Conservation (phyloP, 441 rosid genomes). For the Euphorbia schlechtendalii region DNA sequence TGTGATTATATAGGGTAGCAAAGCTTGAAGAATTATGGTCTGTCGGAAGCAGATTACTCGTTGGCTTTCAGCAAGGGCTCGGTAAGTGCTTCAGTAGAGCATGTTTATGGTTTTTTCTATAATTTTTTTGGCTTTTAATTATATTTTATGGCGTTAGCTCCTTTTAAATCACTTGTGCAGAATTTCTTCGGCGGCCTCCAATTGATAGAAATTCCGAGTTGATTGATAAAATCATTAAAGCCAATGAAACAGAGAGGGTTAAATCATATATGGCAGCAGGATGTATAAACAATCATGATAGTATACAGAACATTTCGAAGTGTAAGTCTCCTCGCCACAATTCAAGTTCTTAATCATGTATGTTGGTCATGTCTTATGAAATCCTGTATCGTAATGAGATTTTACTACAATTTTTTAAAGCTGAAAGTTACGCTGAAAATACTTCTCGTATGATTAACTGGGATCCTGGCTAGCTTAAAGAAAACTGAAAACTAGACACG, state of each 20-base stretch:
- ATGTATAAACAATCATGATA: conserved; percentile 40
- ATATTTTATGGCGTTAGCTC: background rate
- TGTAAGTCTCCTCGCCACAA: conserved; percentile 37
- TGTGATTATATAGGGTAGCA: conserved; percentile 37
- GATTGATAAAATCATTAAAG: conserved; percentile 42
- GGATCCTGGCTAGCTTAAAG: too few relatives aligned
- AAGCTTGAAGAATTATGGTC: conserved; percentile 57
- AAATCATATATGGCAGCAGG: conserved; percentile 58
- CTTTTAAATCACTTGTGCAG: conserved; percentile 26
- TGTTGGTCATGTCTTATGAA: too few relatives aligned
- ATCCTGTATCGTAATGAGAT: too few relatives aligned
- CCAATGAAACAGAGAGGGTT: conserved; percentile 57
- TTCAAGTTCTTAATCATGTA: background rate
- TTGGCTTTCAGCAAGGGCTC: conserved; percentile 61
- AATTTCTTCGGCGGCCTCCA: conserved; percentile 58
- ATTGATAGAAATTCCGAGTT: conserved; percentile 42
- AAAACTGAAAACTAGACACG: too few relatives aligned
- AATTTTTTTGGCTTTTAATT: background rate
- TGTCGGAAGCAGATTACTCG: conserved; percentile 44
- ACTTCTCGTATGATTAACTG: too few relatives aligned
- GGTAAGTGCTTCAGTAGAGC: conserved; percentile 30
- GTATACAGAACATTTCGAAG: conserved; percentile 46
- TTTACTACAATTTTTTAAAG: too few relatives aligned
- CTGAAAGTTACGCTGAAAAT: too few relatives aligned
- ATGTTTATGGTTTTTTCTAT: background rate